Base-by-base conservation (phyloP, 495 filamentous ascomycete genomes). In the Alectoria sarmentosa region DNA sequence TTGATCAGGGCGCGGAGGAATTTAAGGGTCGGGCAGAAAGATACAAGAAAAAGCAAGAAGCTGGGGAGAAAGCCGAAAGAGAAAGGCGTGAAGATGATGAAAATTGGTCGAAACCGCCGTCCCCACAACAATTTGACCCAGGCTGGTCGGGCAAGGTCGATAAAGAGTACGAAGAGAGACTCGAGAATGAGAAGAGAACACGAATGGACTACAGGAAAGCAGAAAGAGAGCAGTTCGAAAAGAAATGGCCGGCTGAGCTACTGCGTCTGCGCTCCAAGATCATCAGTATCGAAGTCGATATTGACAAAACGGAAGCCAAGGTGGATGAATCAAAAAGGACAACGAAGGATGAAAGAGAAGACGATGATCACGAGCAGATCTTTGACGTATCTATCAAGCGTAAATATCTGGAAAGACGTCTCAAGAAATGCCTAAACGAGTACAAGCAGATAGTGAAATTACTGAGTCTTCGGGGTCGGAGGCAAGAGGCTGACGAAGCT, bases 91-190 rank as follows among this genome's bases (percentile, higher is more conserved):
- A 23, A 36, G 48, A 38, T 8, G 36, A 58, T 38, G 54, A 30
- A 32, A 11, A 19, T 15, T 44, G 26, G 37, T 28, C 23, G 8
- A 58, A 21, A 21, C 54, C 52, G 4, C 36, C 54, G 11, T 48
- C 26, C 14, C 52, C 15, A 7, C 28, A 56, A 26, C 39, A 21
- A n/a, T 39, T 30, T 23, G 54, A 64, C 11, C 21, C 34, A 28
- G 46, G 58, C 19, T 41, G 48, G 32, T 42, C 37, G 10, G 48
- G 44, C 17, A 42, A 34, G 28, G n/a, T 15, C 11, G 38, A 57
- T n/a, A 46, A 56, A 8, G 37, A 54, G 37, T 61, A 37, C 42
- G 28, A 34, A 55, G 28, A 61, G 23, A 63, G 36, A 32, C 4
- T 42, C 28, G 13, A 39, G 23, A 55, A 55, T 11, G 48, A 42